Base-by-base conservation (phyloP, 148 eudicot species). In the Mesembryanthemum crystallinum region DNA sequence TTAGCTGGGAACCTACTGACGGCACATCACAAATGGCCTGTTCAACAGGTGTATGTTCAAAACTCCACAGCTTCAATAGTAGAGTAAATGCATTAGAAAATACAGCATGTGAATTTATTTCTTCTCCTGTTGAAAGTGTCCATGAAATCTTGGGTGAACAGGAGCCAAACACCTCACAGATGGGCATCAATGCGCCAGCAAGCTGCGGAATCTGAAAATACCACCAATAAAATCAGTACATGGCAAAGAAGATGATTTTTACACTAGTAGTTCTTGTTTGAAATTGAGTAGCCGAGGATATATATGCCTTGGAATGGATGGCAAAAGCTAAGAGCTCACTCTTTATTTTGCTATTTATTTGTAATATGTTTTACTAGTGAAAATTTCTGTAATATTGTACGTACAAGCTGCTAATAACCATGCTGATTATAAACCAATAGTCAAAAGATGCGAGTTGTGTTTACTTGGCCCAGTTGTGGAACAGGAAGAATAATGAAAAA, bases 121-220 rank as follows among this genome's bases (percentile, higher is more conserved):
- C 89, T 78, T 88, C 97, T 77, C 92, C 97, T 63, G 92, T 85
- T 62, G 83, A 49, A 58, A 86, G 85, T 66, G 82, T 84, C 94
- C 96, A 90, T 24, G 90, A 80, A 37, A 83, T 82, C 77, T 77
- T 90, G 33, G 93, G 92, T 69, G 91, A 76, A 79, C 91, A 91
- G 63, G 96, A 91, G 72, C 99, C 99, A 81, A 95, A 95, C 49
- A 80, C 90, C 85, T 95, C 99, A 77, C 99, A 95, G 71, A 95
- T 86, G 59, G 97, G 94, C 92, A 95, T 95, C 87, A 95, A 87
- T 73, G 88, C 88, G 72, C 89, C 99, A n/a, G 96, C 99, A 86
- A 95, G 96, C 77, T 89, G 94, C 60, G 99, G 99, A 78, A 92
- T 90, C 99, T 95, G 87, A 62, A 83, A 77, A n/a, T 55, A 77